Evolutionary conservation across 192 early-diverging fungal species (phyloP).

Genomic region (Paraglomus brasilianum): DNA sequence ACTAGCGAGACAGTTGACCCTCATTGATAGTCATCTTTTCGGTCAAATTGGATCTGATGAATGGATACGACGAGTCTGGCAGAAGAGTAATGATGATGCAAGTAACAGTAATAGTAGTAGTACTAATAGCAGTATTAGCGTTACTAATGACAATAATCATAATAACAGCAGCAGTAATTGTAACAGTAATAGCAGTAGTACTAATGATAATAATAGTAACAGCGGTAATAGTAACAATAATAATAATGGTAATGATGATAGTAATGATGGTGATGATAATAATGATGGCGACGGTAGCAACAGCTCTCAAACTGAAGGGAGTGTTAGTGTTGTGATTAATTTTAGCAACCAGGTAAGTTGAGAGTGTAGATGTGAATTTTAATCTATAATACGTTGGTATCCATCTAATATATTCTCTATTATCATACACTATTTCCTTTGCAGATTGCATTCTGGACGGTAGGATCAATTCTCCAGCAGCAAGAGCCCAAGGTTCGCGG

Average conservation of each 20-base stretch:
- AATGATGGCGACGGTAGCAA: slow-evolving; percentile 40
- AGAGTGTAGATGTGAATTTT: not conserved
- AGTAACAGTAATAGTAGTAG: slow-evolving; percentile 11
- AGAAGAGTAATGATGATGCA: slow-evolving; percentile 49
- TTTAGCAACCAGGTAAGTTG: slow-evolving; percentile 72
- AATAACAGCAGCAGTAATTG: not conserved
- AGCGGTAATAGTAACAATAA: slow-evolving; percentile 10
- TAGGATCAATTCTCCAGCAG: too few species aligned
- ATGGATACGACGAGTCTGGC: slow-evolving; percentile 88
- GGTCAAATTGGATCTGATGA: slow-evolving; percentile 81
- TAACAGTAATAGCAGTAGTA: slow-evolving; percentile 22
- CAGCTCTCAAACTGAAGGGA: slow-evolving; percentile 63
- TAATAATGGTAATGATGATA: not conserved
- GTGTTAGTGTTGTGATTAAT: slow-evolving; percentile 85
- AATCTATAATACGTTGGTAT: too few species aligned
- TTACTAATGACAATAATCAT: slow-evolving; percentile 13
- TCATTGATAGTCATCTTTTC: slow-evolving; percentile 79
- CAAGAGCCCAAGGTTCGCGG: too few species aligned
- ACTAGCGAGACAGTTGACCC: slow-evolving; percentile 93
- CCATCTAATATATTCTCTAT: too few species aligned
- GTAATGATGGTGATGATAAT: not conserved
- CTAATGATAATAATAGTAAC: slow-evolving; percentile 20
- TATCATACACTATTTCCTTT: too few species aligned
- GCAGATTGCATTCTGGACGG: too few species aligned
- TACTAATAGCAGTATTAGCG: slow-evolving; percentile 15